Evolutionary conservation across 1,284 basidiomycete genomes (phyloP), one percentile per base, ranked within the genome.

Genomic region (Moniliophthora roreri): DNA sequence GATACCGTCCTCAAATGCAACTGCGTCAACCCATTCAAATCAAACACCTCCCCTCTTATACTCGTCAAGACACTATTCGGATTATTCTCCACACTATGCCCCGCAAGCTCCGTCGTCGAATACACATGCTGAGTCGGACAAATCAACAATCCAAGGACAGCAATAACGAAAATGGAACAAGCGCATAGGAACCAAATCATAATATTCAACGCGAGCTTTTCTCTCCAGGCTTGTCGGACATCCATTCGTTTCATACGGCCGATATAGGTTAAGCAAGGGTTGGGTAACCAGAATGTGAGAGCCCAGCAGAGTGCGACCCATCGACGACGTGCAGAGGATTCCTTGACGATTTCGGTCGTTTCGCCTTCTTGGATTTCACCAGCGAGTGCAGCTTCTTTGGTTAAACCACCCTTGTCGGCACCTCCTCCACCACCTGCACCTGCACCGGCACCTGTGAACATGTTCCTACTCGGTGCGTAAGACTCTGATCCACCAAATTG

Each of bases 121-220:
- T 87, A 98, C 54, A 99, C 90, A 67, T 98, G 90, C 66, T 98
- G 87, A 58, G 87, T 93, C 1, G 95, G 96, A 66, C 97, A 99
- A 71, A 99, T 98, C 56, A 98, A 69, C 53, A 82, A 74, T 26
- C 93, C 94, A 32, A 99, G 79, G 45, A 96, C 73, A 9, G 91
- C 93, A 63, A 99, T 96, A 65, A 99, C 89, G 69, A 99, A 99
- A 53, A 96, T 80, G 2, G 94, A 88, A 62, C 84, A 86, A 20
- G 71, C 86, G 65, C 95, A 98, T 50, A 93, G 78, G 66, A 98
- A 88, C 95, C 95, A 98, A 65, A 99, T 98, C 71, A 98, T 80
- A 57, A 97, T 72, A 73, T 99, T 98, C 69, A 98, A 84, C 3
- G 95, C 92, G 1, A 99, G 79, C 74, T 98, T 99, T 73, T 99